Base-by-base conservation (phyloP, 2,329 filamentous ascomycete species). In the Paracoccidioides lutzii region DNA sequence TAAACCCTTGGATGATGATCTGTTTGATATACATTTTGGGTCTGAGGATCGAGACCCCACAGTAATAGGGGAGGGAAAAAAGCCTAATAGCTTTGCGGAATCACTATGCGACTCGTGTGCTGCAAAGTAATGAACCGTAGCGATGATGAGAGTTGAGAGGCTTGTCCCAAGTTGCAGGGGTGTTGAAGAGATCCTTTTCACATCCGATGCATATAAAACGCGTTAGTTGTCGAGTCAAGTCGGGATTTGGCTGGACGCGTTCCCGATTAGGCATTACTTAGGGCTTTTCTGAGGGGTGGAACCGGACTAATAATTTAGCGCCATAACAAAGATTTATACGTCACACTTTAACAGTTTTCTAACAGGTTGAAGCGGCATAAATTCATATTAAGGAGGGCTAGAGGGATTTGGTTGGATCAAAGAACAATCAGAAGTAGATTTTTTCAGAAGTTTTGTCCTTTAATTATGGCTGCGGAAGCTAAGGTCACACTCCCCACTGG, bases 1-100 rank as follows among this genome's bases (percentile, higher is more conserved):
- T 98, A 77, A 98, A 98, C 83, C 93, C 93, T 73, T 98, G 93
- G 70, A 98, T 97, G 73, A 96, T 97, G 72, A 97, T 96, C 77
- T 98, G 93, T 74, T 98, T 98, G 81, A 98, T 96, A 78, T 94
- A 93, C 90, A 96, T 95, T 64, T 70, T 78, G 71, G n/a, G 9
- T n/a, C 32, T n/a, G 40, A 28, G 5, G 35, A 33, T 30, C 22
- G 37, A 40, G 6, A 15, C 35, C 41, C n/a, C 45, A 30, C 33
- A 14, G n/a, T 32, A 2, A 22, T 1, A 22, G 22, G 22, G 22
- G 8, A 14, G 15, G 38, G 22, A 41, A 42, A 42, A 50, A 8
- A 46, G 40, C 14, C 28, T 35, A 9, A 10, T 32, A 15, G 28
- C 8, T 15, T 37, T 51, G 44, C 42, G 3, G 35, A 49, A 49